Conservation (phyloP, 495 filamentous ascomycete species). For the Lasiosphaeria hispida region DNA sequence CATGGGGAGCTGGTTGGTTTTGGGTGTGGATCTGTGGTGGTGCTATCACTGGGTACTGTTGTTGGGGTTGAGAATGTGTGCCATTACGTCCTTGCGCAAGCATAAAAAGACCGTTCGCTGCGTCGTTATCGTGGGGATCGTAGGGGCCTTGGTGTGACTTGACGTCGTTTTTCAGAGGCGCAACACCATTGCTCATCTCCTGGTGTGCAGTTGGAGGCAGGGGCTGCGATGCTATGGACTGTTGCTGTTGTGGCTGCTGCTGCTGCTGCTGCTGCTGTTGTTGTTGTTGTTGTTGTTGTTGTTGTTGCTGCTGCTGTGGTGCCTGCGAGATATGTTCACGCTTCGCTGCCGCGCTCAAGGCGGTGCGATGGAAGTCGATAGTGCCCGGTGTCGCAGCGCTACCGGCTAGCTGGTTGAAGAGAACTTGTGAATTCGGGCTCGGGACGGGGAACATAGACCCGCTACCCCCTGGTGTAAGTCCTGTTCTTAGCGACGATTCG, state of each 20-base stretch:
- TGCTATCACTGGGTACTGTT: slow-evolving; percentile 48
- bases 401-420: slow-evolving; percentile 75
- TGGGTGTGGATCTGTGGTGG: slow-evolving; percentile 46
- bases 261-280: slow-evolving; percentile 6
- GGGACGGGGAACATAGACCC: slow-evolving; percentile 97
- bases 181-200: slow-evolving; percentile 41
- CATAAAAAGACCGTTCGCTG: slow-evolving; percentile 91
- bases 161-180: slow-evolving; percentile 40
- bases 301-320: slow-evolving; percentile 40
- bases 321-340: slow-evolving; percentile 40
- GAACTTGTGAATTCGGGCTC: slow-evolving; percentile 78
- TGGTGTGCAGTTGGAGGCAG: slow-evolving; percentile 19
- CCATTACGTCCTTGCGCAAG: slow-evolving; percentile 70
- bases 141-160: slow-evolving; percentile 59
- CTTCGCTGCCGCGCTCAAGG: slow-evolving; percentile 70
- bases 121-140: slow-evolving; percentile 87
- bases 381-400: slow-evolving; percentile 79
- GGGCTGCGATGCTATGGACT: slow-evolving; percentile 43
- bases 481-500: slow-evolving; percentile 90
- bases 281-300: no score
- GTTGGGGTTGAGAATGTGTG: slow-evolving; percentile 51
- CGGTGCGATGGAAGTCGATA: slow-evolving; percentile 92
- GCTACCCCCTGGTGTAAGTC: slow-evolving; percentile 90
- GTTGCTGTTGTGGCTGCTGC: slow-evolving; percentile 48
- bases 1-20: slow-evolving; percentile 27